Percentiles rank a stretch among this genome's conserved stretches.
These are phyloP conservation scores for Solanum boliviense DNA, from an alignment of 257 asterid genomes.

Conservation along the genomic window DNA sequence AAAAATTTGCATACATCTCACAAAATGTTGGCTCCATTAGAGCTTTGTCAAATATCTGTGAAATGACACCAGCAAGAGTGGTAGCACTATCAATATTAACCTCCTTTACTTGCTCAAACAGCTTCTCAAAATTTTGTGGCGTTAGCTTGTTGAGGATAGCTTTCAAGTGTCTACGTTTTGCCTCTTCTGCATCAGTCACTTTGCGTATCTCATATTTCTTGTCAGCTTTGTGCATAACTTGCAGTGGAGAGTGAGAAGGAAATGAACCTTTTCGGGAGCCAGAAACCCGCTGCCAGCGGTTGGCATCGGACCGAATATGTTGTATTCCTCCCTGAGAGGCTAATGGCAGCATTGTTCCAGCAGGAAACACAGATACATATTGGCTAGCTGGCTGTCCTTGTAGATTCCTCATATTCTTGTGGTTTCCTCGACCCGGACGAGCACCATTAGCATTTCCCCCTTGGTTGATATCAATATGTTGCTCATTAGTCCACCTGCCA, in stretches of 20 bases:
- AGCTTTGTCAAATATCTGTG: constrained; percentile 31
- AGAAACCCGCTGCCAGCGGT: constrained; percentile 11
- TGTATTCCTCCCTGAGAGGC: constrained; percentile 5
- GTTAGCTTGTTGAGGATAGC: constrained; percentile 29
- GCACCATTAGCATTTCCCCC: background rate
- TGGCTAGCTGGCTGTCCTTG: constrained; percentile 6
- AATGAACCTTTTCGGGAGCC: background rate
- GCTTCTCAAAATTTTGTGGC: constrained; percentile 31
- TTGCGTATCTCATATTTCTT: constrained; percentile 17
- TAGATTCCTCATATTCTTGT: constrained; percentile 7
- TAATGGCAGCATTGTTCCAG: background rate
- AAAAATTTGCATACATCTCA: constrained; percentile 29
- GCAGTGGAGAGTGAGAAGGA: constrained; percentile 8
- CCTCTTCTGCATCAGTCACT: constrained; percentile 22
- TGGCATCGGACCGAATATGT: constrained; percentile 6
- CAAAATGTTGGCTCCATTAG: constrained; percentile 28
- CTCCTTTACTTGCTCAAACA: constrained; percentile 28
- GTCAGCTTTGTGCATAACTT: constrained; percentile 25
- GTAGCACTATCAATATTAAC: constrained; percentile 13
- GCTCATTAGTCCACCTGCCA: constrained; percentile 11
- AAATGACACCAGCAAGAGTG: constrained; percentile 21
- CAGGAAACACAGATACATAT: background rate
- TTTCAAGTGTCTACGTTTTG: constrained; percentile 25
- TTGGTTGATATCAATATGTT: background rate
- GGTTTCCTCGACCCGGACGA: constrained; percentile 8